Evolutionary conservation across 441 rosid genomes (phyloP).

Genomic region (Euphorbia schlechtendalii): DNA sequence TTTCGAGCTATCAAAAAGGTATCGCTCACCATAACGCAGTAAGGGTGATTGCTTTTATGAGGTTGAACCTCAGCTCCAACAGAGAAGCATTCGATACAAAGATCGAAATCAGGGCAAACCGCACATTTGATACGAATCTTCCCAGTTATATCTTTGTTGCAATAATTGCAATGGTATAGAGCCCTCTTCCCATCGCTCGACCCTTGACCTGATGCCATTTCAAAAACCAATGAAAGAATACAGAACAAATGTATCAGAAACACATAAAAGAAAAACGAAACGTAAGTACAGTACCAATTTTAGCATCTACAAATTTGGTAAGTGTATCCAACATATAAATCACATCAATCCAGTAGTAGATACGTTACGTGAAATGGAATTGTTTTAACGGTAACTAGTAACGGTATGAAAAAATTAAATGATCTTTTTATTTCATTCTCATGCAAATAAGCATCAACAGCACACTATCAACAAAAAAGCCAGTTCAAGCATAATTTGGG

Average conservation of each 20-base stretch:
- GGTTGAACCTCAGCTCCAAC: conserved; percentile 89
- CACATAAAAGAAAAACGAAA: background rate
- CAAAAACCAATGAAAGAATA: background rate
- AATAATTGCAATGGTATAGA: conserved; percentile 85
- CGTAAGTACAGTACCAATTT: background rate
- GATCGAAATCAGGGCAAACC: conserved; percentile 84
- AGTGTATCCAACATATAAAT: background rate
- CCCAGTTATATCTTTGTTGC: conserved; percentile 91
- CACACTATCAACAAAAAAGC: background rate
- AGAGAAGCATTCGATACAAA: conserved; percentile 88
- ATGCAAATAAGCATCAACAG: background rate
- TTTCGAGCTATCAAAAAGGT: background rate
- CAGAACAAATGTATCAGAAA: background rate
- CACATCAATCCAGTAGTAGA: background rate
- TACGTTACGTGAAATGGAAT: background rate
- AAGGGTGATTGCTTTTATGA: conserved; percentile 71
- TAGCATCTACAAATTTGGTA: background rate
- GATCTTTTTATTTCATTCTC: background rate
- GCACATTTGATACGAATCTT: conserved; percentile 88
- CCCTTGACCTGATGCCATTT: conserved; percentile 55
- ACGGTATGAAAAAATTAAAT: background rate
- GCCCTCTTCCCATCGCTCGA: conserved; percentile 67
- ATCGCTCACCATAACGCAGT: conserved; percentile 78
- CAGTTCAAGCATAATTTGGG: background rate
- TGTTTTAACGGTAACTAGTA: background rate